phyloP scores from a whole-genome alignment of 140 eudicot species.

The Erigeron philadelphicus region DNA sequence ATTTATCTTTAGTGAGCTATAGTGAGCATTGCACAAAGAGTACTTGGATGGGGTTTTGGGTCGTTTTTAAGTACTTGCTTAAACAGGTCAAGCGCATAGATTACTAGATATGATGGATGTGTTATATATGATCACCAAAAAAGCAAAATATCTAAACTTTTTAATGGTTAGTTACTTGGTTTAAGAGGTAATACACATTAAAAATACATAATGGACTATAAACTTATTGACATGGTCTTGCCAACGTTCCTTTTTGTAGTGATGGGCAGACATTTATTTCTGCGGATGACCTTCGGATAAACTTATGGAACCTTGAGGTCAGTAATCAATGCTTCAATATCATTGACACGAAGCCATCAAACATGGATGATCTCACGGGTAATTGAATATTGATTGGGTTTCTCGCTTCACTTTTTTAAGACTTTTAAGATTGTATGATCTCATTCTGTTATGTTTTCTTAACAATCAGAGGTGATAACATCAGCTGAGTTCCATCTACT shows the following conservation, averaged over 20 bases:
- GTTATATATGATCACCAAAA: no score
- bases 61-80: no score
- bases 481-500: slow-evolving; percentile 78
- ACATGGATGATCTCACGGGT: slow-evolving; percentile 97
- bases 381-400: neutral
- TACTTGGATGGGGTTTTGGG: no score
- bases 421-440: slow-evolving; percentile 4
- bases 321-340: slow-evolving; percentile 82
- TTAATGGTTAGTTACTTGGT: no score
- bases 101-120: no score
- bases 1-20: neutral
- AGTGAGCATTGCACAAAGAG: neutral
- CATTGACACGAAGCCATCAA: slow-evolving; percentile 73
- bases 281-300: slow-evolving; percentile 77
- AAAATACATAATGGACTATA: no score
- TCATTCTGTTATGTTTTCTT: neutral
- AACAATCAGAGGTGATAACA: slow-evolving; percentile 72
- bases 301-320: slow-evolving; percentile 85
- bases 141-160: no score
- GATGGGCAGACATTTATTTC: slow-evolving; percentile 88
- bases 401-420: slow-evolving; percentile 5
- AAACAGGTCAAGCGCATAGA: no score
- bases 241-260: slow-evolving; percentile 46
- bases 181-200: no score
- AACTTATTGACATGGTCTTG: slow-evolving; percentile 14